Evolutionary conservation across 139 green algal genomes (phyloP), one percentile per base, ranked within the genome.

Genomic region (Chlorella sp.): DNA sequence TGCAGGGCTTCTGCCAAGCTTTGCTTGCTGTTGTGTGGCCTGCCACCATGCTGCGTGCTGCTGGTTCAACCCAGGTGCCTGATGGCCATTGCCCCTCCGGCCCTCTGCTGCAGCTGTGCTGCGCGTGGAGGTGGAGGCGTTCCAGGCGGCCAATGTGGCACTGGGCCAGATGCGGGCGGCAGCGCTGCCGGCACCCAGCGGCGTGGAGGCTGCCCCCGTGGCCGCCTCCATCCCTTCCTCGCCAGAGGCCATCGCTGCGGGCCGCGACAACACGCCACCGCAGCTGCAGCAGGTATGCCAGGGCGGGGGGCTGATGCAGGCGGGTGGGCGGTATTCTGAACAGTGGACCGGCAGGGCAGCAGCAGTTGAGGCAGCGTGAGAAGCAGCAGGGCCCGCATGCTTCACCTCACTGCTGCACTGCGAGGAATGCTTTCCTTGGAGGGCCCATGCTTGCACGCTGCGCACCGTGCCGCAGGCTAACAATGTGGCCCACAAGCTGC

Each of bases 71-170:
- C 20, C 21, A n/a, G n/a, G n/a, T 13, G 25, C 63, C 20, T 71
- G 11, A 6, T 30, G n/a, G 2, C n/a, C n/a, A 32, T 13, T 25
- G 11, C 64, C 17, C 32, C 6, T 23, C 57, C 44, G 21, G 9
- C 28, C 2, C 30, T 9, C 76, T 21, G 11, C 74, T 70, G 74
- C 76, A 82, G 81, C 87, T 41, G 90, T 94, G 60, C 91, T 94
- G 85, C 89, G 91, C 51, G 65, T 98, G 44, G 85, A 96, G 87
- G 88, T 86, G 30, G 91, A 94, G 79, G 87, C 89, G 16, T 94
- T 93, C 84, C 79, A 86, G 75, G 73, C 69, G n/a, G 87, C 87
- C 73, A 90, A 91, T 67, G 83, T 71, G 23, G 88, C 89, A 11
- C 86, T 94, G 62, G 91, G 90, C 15, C 81, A 87, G 28, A 85